Percentiles rank a stretch among this genome's conserved stretches.
Evolutionary conservation across 352 stramenopile species (phyloP).

Genomic region (Globisporangium emineosum): DNA sequence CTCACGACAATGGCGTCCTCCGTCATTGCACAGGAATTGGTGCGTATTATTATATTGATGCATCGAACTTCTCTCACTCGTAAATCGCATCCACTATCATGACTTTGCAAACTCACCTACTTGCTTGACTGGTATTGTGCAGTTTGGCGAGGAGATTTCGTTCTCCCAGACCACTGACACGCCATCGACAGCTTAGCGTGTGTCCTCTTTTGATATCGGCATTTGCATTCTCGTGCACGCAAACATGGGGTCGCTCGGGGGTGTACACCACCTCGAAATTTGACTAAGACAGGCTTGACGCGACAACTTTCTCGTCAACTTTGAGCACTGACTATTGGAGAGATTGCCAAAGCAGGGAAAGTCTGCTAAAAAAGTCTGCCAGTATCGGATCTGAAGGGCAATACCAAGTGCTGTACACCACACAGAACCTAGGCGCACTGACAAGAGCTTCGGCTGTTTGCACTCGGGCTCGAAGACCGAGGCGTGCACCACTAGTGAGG

Average conservation of each 20-base stretch:
- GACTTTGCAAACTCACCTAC: background rate
- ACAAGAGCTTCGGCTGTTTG: slow-evolving; percentile 34
- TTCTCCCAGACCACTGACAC: slow-evolving; percentile 23
- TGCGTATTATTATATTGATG: slow-evolving; percentile 11
- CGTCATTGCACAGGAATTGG: slow-evolving; percentile 48
- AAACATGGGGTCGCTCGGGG: slow-evolving; percentile 32
- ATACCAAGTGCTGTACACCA: slow-evolving; percentile 27
- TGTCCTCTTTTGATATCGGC: slow-evolving; percentile 25
- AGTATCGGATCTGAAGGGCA: slow-evolving; percentile 23
- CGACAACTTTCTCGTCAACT: slow-evolving; percentile 7
- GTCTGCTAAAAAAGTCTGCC: slow-evolving; percentile 15
- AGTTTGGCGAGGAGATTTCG: slow-evolving; percentile 45
- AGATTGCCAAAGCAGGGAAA: slow-evolving; percentile 24
- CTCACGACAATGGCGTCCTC: slow-evolving; percentile 39
- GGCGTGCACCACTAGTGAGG: slow-evolving; percentile 33
- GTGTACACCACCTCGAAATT: slow-evolving; percentile 39
- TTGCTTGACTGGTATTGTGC: background rate
- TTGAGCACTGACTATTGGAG: slow-evolving; percentile 53
- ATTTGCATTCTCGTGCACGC: slow-evolving; percentile 28
- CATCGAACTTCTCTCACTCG: background rate
- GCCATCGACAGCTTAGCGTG: slow-evolving; percentile 29
- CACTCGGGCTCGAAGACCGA: slow-evolving; percentile 43
- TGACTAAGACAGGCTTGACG: slow-evolving; percentile 30
- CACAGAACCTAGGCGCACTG: slow-evolving; percentile 18
- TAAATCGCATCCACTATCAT: background rate